Base-by-base conservation (phyloP, 140 eudicot species). In the Stevia rebaudiana region DNA sequence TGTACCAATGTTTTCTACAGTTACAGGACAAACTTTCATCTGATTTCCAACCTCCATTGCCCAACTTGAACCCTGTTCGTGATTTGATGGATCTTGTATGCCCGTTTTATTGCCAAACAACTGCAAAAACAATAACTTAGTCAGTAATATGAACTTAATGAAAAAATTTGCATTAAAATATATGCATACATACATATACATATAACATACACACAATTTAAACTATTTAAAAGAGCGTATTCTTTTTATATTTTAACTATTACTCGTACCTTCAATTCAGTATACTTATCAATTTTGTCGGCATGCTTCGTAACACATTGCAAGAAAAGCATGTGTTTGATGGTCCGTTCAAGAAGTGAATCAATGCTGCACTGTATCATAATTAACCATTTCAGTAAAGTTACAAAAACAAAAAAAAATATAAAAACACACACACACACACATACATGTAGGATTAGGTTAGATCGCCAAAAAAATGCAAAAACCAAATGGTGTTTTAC, bases 21-120 rank as follows among this genome's bases (percentile, higher is more conserved):
- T 80, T 53, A 92, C 88, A 8, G 98, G 98, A 70, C 95, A 88
- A 65, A 76, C 87, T 74, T 84, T 80, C 66, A 71, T 61, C 49
- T 80, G 75, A 63, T 77, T 80, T 22, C 89, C 98, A 44, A 92
- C 95, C 82, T 92, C 96, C 80, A 92, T 79, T 17, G 95, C 98
- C 97, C 98, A 92, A 80, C 96, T 88, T 36, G 96, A 85, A 63
- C 96, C 98, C 22, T 81, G 95, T 47, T 92, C 95, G 33, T 77
- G 57, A 75, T 71, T 55, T 43, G 87, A 72, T 63, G 81, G 61
- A 39, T 83, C 88, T 68, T 60, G 74, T 46, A 71, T 54, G 40
- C 92, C 77, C 5, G 76, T 49, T 66, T 83, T 88, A 74, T 78
- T 88, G 54, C 82, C 82, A 37, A 78, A 74, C 72, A 88, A 72